Base-by-base conservation (phyloP, 768 basidiomycete genomes). In the Podaxis sp. region DNA sequence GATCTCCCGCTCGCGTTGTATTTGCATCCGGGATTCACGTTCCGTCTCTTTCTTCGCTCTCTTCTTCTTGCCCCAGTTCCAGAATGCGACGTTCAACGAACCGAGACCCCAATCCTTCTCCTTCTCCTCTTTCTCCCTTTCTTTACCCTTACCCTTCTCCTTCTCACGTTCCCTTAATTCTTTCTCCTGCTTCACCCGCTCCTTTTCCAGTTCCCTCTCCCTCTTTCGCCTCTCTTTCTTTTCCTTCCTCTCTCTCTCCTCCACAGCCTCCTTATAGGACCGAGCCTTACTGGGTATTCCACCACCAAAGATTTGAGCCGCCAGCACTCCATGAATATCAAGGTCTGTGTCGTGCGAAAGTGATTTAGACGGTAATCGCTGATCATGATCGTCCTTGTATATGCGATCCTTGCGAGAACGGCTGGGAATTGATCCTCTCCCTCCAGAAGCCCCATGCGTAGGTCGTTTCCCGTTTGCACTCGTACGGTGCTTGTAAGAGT, bases 121-220 rank as follows among this genome's bases (percentile, higher is more conserved):
- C 40, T 42, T 52, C 19, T n/a, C n/a, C 11, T 62, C 61, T 46
- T 48, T 5, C 66, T 52, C 59, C 51, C 65, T 61, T 33, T 63
- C 66, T 57, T 52, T 65, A 39, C 38, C 64, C 65, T 57, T 69
- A 44, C 52, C 67, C 63, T 60, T 64, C 65, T 71, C 66, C 63
- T 67, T 70, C 54, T 67, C 66, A 36, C 58, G 51, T 65, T 66
- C 65, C 52, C 44, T 60, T 60, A 12, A 33, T 30, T 52, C 57
- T n/a, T 60, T 42, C 19, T 36, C 65, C 64, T 68, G 33, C 2
- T 44, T 59, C 5, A n/a, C 28, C 15, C 51, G 62, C 15, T 57
- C 68, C 9, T 48, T n/a, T 46, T 61, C 24, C 12, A 65, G 42
- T 79, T 84, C 85, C 46, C 56, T 66, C 52, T 63, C 64, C 48